Conservation (phyloP, 1,284 basidiomycete genomes). For the Rhizoctonia solani region DNA sequence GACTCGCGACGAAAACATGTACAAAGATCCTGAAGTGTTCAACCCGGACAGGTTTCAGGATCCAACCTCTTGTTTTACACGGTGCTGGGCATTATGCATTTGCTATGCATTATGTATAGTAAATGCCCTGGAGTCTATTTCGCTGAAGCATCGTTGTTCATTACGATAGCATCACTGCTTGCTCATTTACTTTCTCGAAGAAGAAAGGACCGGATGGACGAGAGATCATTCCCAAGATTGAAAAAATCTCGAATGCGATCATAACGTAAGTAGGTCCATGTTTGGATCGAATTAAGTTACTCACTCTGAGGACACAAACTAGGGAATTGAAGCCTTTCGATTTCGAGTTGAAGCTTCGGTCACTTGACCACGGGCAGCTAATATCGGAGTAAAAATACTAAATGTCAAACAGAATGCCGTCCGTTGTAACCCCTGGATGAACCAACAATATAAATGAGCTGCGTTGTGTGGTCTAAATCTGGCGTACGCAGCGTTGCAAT, state of each 20-base stretch:
- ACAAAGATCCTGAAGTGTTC: neutral
- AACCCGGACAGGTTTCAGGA: slow-evolving; percentile 35
- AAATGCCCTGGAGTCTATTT: slow-evolving; percentile 31
- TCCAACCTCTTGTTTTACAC: neutral
- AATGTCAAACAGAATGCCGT: no score
- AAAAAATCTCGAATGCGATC: neutral
- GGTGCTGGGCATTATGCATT: neutral
- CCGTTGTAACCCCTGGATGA: no score
- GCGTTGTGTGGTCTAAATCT: no score
- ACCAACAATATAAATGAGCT: no score
- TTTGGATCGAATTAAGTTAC: neutral
- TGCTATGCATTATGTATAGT: neutral
- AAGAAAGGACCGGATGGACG: slow-evolving; percentile 34
- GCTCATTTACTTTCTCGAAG: slow-evolving; percentile 42
- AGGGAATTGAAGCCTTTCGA: neutral
- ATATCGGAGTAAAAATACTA: no score
- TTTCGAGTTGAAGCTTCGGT: neutral
- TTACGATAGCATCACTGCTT: slow-evolving; percentile 18
- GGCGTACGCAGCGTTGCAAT: no score
- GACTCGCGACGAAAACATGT: no score
- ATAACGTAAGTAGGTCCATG: neutral
- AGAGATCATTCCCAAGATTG: slow-evolving; percentile 4
- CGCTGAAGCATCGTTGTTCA: slow-evolving; percentile 14
- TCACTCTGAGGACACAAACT: neutral
- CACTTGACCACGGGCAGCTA: neutral